phyloP scores from a whole-genome alignment of 768 basidiomycete genomes.

The Nidularia sp. region DNA sequence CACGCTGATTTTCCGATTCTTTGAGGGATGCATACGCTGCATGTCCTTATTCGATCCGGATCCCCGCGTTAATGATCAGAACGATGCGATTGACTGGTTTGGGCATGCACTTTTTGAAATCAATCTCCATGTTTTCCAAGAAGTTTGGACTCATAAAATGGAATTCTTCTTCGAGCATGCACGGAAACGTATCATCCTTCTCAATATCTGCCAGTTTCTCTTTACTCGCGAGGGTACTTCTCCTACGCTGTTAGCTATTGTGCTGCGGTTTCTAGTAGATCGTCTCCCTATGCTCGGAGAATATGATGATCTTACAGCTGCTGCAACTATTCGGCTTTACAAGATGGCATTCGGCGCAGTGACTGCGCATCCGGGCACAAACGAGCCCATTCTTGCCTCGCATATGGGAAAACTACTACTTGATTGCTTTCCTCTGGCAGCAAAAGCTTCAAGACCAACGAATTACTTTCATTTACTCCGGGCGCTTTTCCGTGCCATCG shows the following conservation, averaged over 20 bases:
- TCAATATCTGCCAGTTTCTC: slow-evolving; percentile 82
- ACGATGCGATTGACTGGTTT: slow-evolving; percentile 86
- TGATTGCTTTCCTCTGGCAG: slow-evolving; percentile 93
- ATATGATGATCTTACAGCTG: slow-evolving; percentile 75
- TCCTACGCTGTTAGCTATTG: slow-evolving; percentile 81
- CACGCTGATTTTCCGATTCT: slow-evolving; percentile 81
- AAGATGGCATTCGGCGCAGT: slow-evolving; percentile 95
- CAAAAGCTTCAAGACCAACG: slow-evolving; percentile 84
- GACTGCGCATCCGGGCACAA: slow-evolving; percentile 60
- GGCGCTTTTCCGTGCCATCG: slow-evolving; percentile 89
- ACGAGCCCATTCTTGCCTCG: slow-evolving; percentile 91
- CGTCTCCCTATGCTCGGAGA: slow-evolving; percentile 82
- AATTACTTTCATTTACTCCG: slow-evolving; percentile 92
- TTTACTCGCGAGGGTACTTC: slow-evolving; percentile 76
- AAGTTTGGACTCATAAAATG: slow-evolving; percentile 93
- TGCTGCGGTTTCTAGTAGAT: slow-evolving; percentile 82
- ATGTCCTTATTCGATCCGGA: slow-evolving; percentile 80
- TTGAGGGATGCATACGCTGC: slow-evolving; percentile 79
- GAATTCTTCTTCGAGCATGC: slow-evolving; percentile 84
- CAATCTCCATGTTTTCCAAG: slow-evolving; percentile 90
- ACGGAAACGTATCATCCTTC: slow-evolving; percentile 70
- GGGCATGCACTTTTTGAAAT: slow-evolving; percentile 74
- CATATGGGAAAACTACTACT: slow-evolving; percentile 92
- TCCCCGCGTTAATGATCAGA: slow-evolving; percentile 52
- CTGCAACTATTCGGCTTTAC: slow-evolving; percentile 85